Conservation (phyloP, 2,329 filamentous ascomycete genomes). For the Curvularia sp. region DNA sequence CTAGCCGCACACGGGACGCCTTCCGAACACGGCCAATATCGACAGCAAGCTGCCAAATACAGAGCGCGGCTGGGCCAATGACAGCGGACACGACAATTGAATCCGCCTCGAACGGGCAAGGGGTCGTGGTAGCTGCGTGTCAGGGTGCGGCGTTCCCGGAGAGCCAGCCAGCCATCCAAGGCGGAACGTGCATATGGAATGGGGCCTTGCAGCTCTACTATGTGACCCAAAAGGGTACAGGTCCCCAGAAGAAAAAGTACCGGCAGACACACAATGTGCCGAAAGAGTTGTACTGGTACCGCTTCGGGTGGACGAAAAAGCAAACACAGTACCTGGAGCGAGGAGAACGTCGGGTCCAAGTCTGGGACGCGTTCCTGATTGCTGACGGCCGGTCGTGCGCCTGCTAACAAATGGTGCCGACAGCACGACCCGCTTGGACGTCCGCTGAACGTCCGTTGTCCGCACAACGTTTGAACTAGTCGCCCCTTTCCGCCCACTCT, state of each 20-base stretch:
- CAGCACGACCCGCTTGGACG: not conserved
- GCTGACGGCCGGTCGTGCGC: not conserved
- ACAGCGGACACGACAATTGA: constrained; percentile 4
- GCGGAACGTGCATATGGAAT: constrained; percentile 9
- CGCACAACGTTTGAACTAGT: constrained; percentile 1
- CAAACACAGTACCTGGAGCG: no score
- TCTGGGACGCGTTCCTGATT: not conserved
- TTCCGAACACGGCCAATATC: constrained; percentile 11
- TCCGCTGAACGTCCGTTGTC: constrained; percentile 1
- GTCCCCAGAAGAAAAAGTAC: not conserved
- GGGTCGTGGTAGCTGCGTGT: constrained; percentile 7
- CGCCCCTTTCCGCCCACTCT: not conserved
- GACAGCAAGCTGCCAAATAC: constrained; percentile 8
- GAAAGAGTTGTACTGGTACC: not conserved
- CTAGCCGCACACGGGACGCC: constrained; percentile 14
- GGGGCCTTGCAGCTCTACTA: constrained; percentile 6
- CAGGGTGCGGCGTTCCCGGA: constrained; percentile 17
- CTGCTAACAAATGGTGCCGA: not conserved
- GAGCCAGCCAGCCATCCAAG: constrained; percentile 12
- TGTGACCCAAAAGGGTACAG: not conserved
- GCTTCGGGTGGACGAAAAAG: not conserved
- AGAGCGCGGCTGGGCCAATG: constrained; percentile 7
- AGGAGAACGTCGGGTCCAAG: no score
- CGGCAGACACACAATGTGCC: not conserved
- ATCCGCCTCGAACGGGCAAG: constrained; percentile 14